Evolutionary conservation across 208 protist genomes (phyloP).

Genomic region (Blechomonas ayalai): DNA sequence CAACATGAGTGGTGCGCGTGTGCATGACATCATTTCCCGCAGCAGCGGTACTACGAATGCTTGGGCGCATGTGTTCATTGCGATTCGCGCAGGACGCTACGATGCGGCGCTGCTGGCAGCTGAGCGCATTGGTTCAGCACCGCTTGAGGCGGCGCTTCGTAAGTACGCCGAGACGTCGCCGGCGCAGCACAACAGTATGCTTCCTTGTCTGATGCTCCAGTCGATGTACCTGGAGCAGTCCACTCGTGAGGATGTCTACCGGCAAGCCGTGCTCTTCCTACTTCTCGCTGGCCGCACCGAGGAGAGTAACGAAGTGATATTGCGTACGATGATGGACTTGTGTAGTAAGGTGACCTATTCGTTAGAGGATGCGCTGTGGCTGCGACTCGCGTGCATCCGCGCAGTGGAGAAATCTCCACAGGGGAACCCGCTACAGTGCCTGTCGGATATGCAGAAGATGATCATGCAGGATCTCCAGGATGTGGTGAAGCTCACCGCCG

Average conservation of each 20-base stretch:
- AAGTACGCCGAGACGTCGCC: conserved; percentile 15
- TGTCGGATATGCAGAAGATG: conserved; percentile 44
- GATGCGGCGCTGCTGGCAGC: conserved; percentile 49
- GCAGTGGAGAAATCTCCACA: conserved; percentile 26
- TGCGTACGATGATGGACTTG: conserved; percentile 18
- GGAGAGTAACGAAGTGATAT: conserved; percentile 20
- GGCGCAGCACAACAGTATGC: conserved; percentile 23
- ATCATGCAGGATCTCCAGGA: conserved; percentile 70
- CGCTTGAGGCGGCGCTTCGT: conserved; percentile 26
- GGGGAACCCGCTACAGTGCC: conserved; percentile 31
- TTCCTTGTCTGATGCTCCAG: conserved; percentile 30
- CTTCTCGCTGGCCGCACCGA: conserved; percentile 63
- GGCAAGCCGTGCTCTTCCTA: conserved; percentile 69
- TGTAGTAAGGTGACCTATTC: conserved; percentile 35
- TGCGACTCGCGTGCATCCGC: conserved; percentile 33
- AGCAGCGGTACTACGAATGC: conserved; percentile 27
- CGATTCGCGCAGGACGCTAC: conserved; percentile 75
- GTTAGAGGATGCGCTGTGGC: conserved; percentile 68
- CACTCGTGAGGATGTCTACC: conserved; percentile 41
- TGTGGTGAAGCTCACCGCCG: conserved; percentile 35
- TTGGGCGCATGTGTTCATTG: conserved; percentile 58
- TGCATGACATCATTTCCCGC: conserved; percentile 40
- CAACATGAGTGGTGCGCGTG: conserved; percentile 34
- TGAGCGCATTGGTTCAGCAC: conserved; percentile 22
- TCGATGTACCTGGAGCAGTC: conserved; percentile 50